Base-by-base conservation (phyloP, 306 rosid species). In the Vicia sativa region DNA sequence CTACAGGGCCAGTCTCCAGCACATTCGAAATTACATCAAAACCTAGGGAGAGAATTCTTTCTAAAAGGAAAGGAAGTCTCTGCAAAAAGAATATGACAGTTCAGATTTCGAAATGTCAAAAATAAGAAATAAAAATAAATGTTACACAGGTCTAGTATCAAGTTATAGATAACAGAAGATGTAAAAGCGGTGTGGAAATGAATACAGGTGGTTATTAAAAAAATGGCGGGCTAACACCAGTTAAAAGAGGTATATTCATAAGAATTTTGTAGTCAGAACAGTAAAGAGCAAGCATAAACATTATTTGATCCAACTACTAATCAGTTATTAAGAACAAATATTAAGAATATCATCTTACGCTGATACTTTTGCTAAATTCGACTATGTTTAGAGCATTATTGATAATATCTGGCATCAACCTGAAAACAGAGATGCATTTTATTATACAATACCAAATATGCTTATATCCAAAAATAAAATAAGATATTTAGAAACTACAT, bases 1-100 rank as follows among this genome's bases (percentile, higher is more conserved):
- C 65, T 83, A 88, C 97, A 26, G 84, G 96, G 65, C 97, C 96
- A 11, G 91, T 88, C 87, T 88, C 96, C 74, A 91, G 66, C 62
- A 91, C 72, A 74, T 80, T 91, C n/a, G 97, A 86, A 70, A 91
- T 87, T 50, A 91, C 84, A 77, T 91, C 97, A 79, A 86, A 89
- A 46, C 86, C 89, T 53, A 87, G 73, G 58, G 97, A 91, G 57
- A 91, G 67, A 74, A 91, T 71, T 86, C 96, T 85, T 81, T 91
- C 96, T 7, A 86, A 72, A 38, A 83, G 60, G 85, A 77, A 85
- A 60, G 80, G 86, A 76, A 91, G 87, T 78, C 76, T 70, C 97
- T 91, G 91, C 83, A 74, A 50, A 65, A 71, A 65, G 23, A 71
- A 83, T n/a, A 35, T 48, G 66, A 74, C 62, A 31, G 25, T 29